Evolutionary conservation across 306 rosid genomes (phyloP).

Genomic region (Cicer yamashitae): DNA sequence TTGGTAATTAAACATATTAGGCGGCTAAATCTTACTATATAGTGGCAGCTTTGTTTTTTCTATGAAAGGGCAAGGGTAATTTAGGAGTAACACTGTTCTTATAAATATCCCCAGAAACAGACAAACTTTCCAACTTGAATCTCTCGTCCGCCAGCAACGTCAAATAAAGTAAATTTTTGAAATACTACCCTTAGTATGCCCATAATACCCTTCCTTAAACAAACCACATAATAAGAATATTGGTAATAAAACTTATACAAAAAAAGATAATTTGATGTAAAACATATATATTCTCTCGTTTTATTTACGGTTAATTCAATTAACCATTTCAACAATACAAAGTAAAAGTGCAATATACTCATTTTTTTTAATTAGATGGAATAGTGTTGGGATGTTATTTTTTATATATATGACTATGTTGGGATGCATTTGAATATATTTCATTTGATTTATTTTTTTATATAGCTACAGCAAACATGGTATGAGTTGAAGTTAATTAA

Average conservation of each 20-base stretch:
- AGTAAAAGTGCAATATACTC: background rate
- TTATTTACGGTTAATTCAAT: background rate
- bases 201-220: slow-evolving; percentile 39
- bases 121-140: slow-evolving; percentile 57
- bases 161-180: slow-evolving; percentile 40
- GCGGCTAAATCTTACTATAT: slow-evolving; percentile 38
- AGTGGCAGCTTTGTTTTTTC: slow-evolving; percentile 53
- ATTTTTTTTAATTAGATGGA: background rate
- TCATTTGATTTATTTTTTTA: no score
- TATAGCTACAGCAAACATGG: no score
- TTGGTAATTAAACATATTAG: slow-evolving; percentile 33
- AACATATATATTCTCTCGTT: background rate
- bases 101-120: slow-evolving; percentile 58
- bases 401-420: no score
- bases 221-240: background rate
- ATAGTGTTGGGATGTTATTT: no score
- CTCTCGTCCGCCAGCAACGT: slow-evolving; percentile 52
- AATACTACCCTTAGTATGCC: background rate
- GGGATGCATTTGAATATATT: no score
- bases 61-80: slow-evolving; percentile 23
- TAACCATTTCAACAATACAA: background rate
- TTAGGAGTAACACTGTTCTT: slow-evolving; percentile 32
- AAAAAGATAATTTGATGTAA: background rate
- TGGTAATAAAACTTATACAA: background rate
- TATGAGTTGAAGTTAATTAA: no score